Evolutionary conservation across 805 yeast genomes (phyloP).

Genomic region (Naumovozyma castellii): DNA sequence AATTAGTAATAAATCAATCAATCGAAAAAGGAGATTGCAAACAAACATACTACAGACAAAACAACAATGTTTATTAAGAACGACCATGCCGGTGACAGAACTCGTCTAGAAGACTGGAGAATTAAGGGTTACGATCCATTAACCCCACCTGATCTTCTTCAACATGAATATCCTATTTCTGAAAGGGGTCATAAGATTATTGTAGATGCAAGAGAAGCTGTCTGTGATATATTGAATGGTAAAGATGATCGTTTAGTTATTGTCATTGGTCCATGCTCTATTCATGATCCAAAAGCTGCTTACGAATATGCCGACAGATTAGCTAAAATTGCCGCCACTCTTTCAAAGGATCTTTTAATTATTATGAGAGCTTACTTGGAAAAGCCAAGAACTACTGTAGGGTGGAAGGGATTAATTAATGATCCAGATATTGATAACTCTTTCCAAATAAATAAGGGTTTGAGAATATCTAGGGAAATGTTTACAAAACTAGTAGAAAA

Average conservation of each 20-base stretch:
- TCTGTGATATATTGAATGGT: constrained; percentile 66
- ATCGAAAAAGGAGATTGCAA: neutral
- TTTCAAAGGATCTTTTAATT: constrained; percentile 67
- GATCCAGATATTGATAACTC: constrained; percentile 94
- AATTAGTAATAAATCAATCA: neutral
- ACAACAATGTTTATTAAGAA: constrained; percentile 68
- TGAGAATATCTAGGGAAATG: constrained; percentile 78
- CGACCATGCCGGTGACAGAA: constrained; percentile 75
- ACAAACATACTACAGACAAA: neutral
- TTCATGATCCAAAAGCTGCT: constrained; percentile 91
- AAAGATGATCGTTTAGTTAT: constrained; percentile 79
- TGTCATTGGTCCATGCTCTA: constrained; percentile 94
- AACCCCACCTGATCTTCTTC: constrained; percentile 89
- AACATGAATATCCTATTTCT: constrained; percentile 71
- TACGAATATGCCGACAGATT: constrained; percentile 73
- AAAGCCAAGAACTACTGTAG: constrained; percentile 97
- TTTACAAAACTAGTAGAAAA: constrained; percentile 73
- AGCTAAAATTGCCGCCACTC: constrained; percentile 45
- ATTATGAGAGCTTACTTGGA: constrained; percentile 97
- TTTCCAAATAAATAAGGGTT: constrained; percentile 90
- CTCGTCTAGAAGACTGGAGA: constrained; percentile 68
- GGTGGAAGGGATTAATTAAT: constrained; percentile 97
- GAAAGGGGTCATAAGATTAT: constrained; percentile 52
- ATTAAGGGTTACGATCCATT: constrained; percentile 87
- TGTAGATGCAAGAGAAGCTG: constrained; percentile 64